Conservation (phyloP, 192 early-diverging fungal species). For the Umbelopsis ramanniana region DNA sequence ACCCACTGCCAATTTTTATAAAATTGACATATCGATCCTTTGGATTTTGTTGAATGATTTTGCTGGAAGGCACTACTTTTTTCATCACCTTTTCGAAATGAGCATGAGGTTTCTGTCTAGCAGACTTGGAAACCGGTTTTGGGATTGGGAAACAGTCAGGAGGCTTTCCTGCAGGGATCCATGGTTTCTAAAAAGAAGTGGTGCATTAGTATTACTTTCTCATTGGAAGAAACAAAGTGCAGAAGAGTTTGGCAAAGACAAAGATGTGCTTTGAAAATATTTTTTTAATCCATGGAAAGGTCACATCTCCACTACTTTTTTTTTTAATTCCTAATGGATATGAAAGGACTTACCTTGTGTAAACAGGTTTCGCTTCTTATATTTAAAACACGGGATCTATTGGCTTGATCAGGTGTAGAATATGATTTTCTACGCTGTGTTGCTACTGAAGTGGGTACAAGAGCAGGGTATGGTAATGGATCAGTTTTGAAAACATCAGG, state of each 20-base stretch:
- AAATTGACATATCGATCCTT: slow-evolving; percentile 31
- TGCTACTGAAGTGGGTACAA: not conserved
- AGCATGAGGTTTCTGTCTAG: slow-evolving; percentile 27
- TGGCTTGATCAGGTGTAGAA: not conserved
- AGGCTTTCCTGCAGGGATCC: slow-evolving; percentile 39
- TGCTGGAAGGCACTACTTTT: slow-evolving; percentile 32
- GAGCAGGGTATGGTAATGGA: slow-evolving; percentile 1
- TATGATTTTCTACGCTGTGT: slow-evolving; percentile 11
- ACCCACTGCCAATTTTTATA: slow-evolving; percentile 39
- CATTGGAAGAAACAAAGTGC: not conserved
- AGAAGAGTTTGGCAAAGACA: no score
- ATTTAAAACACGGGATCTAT: not conserved
- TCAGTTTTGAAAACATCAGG: slow-evolving; percentile 21
- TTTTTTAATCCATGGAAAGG: no score
- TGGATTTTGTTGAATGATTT: slow-evolving; percentile 37
- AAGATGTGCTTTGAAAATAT: no score
- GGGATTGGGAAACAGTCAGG: slow-evolving; percentile 32
- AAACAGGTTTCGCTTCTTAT: not conserved
- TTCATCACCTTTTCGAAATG: slow-evolving; percentile 40
- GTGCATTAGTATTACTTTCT: slow-evolving; percentile 8
- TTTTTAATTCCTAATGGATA: no score
- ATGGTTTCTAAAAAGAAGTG: slow-evolving; percentile 27
- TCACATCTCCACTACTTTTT: no score
- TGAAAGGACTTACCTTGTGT: slow-evolving; percentile 5
- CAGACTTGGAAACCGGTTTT: not conserved